phyloP scores from a whole-genome alignment of 192 early-diverging fungal species.

The Thoreauomyces humboldtii region DNA sequence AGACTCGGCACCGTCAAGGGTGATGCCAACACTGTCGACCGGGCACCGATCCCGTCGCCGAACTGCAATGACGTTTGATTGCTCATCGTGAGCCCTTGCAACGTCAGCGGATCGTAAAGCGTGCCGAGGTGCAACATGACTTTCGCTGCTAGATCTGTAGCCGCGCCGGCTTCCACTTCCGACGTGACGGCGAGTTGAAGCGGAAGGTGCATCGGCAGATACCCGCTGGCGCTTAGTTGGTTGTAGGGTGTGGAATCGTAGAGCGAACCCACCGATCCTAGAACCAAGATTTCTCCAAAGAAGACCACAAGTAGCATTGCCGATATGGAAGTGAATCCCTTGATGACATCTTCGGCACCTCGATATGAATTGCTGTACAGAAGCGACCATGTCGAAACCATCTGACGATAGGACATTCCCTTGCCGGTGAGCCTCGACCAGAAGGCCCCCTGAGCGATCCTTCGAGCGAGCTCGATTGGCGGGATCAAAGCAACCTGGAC shows the following conservation, averaged over 20 bases:
- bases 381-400: not conserved
- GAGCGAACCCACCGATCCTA: not conserved
- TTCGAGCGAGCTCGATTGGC: not conserved
- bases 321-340: not conserved
- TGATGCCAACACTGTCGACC: too few relatives aligned
- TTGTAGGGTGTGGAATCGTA: not conserved
- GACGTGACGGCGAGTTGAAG: too few relatives aligned
- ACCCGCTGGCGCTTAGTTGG: not conserved
- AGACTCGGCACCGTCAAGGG: too few relatives aligned
- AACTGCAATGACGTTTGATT: too few relatives aligned
- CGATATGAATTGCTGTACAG: not conserved
- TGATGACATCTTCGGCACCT: not conserved
- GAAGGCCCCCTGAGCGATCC: not conserved
- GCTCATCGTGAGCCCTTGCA: too few relatives aligned
- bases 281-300: not conserved
- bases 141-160: too few relatives aligned
- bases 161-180: too few relatives aligned
- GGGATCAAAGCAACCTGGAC: not conserved
- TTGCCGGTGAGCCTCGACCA: not conserved
- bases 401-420: not conserved
- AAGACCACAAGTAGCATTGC: not conserved
- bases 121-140: too few relatives aligned
- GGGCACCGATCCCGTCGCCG: too few relatives aligned
- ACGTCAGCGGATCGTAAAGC: too few relatives aligned
- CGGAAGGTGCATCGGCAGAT: too few relatives aligned